Base-by-base conservation (phyloP, 352 stramenopile species). In the Phytopythium ostracodes region DNA sequence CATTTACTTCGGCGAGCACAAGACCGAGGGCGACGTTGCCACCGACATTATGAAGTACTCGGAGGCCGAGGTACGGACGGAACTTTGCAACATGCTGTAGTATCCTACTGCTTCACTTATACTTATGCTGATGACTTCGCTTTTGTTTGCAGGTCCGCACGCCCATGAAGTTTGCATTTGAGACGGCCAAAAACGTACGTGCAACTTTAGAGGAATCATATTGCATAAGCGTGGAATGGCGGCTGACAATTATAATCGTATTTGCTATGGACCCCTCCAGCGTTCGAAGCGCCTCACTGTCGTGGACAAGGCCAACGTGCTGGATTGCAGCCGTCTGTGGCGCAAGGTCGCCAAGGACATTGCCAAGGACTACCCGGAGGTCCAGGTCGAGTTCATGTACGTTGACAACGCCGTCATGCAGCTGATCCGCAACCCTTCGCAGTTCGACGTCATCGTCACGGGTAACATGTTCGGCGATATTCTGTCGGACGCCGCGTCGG, bases 401-500 rank as follows among this genome's bases (percentile, higher is more conserved):
- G 96, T 99, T 50, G 97, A 99, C 76, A 99, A 99, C 75, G 97
- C 96, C 33, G 96, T 98, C 62, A 99, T 99, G 96, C 94, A 99
- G 75, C 71, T 99, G 35, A 99, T 99, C 71, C 88, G 96, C 68
- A 98, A 92, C 73, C 97, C 97, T 36, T 98, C 97, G 63, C 96
- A 99, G 82, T 99, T 99, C 68, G 97, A 99, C 73, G 97, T 98
- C 49, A 98, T 99, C 72, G 97, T 98, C 36, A 99, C 92, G 36
- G 96, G 96, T 65, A 99, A 99, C 81, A 98, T 99, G 77, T 99
- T 99, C 77, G 97, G 97, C 53, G 97, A 99, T 76, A 99, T 99
- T 68, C 68, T 99, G 6, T 99, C 93, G 65, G 97, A 99, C 67
- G 97, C 98, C 40, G 97, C 97, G 35, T 98, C 89, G 25, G 98